Conservation (phyloP, 257 asterid species). For the Solanum pimpinellifolium region DNA sequence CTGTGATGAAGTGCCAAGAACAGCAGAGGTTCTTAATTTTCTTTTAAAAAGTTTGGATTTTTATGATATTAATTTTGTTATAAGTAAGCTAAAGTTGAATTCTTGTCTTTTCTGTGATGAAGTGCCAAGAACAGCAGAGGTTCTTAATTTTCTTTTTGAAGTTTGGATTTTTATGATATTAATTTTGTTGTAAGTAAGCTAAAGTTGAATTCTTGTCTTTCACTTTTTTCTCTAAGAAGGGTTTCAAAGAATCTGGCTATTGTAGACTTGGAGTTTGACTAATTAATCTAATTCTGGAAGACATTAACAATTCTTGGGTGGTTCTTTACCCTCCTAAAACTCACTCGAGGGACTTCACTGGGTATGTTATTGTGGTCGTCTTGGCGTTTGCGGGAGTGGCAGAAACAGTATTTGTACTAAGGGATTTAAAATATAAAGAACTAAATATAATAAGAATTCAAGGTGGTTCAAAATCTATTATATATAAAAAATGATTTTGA, state of each 20-base stretch:
- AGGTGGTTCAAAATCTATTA: no score
- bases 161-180: background rate
- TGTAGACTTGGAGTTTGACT: background rate
- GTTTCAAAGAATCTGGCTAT: background rate
- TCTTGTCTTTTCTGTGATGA: slow-evolving; percentile 56
- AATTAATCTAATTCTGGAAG: background rate
- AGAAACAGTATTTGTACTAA: background rate
- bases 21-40: slow-evolving; percentile 59
- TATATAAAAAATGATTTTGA: no score
- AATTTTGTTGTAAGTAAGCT: background rate
- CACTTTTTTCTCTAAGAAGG: background rate
- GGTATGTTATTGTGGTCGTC: no score
- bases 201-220: background rate
- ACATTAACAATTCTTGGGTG: background rate
- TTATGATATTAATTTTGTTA: background rate
- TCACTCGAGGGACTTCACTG: no score
- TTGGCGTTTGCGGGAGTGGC: background rate
- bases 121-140: slow-evolving; percentile 88
- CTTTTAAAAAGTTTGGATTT: background rate
- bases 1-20: slow-evolving; percentile 89
- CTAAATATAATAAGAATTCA: no score
- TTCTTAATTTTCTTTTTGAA: slow-evolving; percentile 6
- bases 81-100: background rate
- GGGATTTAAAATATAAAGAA: background rate
- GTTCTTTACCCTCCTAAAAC: no score